A percentile compares a stretch with the other conserved stretches of the same genome.
These are phyloP conservation scores for Claviceps sp. DNA, from an alignment of 2,329 filamentous ascomycete genomes.

Conservation along the genomic window DNA sequence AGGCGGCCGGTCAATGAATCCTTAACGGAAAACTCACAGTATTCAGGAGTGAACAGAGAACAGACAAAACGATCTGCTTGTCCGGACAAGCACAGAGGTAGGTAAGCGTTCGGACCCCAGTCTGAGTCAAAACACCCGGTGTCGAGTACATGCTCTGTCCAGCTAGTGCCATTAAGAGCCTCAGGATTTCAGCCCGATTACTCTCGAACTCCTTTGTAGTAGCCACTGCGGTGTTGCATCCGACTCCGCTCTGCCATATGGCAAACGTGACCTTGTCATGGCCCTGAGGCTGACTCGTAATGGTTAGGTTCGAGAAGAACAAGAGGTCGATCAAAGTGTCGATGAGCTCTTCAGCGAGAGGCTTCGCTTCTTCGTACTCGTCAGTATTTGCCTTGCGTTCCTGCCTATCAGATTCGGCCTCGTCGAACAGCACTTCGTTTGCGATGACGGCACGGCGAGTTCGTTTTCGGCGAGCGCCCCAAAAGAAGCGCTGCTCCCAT, in stretches of 20 bases:
- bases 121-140: constrained; percentile 62
- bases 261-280: constrained; percentile 78
- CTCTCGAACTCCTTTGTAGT: constrained; percentile 87
- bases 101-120: constrained; percentile 71
- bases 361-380: constrained; percentile 70
- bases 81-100: constrained; percentile 80
- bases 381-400: constrained; percentile 33
- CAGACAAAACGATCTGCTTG: constrained; percentile 80
- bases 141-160: constrained; percentile 92
- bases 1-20: no score
- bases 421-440: constrained; percentile 75
- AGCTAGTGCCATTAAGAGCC: constrained; percentile 71
- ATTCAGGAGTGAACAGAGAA: constrained; percentile 86
- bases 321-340: constrained; percentile 80
- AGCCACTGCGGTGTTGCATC: constrained; percentile 77
- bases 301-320: constrained; percentile 82
- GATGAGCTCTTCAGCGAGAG: constrained; percentile 82
- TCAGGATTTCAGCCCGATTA: constrained; percentile 80
- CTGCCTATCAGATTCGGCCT: constrained; percentile 43
- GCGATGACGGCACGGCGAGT: constrained; percentile 52
- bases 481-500: constrained; percentile 94
- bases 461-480: constrained; percentile 60
- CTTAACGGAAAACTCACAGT: constrained; percentile 46
- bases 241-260: constrained; percentile 97
- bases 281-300: constrained; percentile 56